These are phyloP conservation scores for Yamadazyma epiphylla DNA, from an alignment of 1,139 yeast genomes.

Conservation along the genomic window DNA sequence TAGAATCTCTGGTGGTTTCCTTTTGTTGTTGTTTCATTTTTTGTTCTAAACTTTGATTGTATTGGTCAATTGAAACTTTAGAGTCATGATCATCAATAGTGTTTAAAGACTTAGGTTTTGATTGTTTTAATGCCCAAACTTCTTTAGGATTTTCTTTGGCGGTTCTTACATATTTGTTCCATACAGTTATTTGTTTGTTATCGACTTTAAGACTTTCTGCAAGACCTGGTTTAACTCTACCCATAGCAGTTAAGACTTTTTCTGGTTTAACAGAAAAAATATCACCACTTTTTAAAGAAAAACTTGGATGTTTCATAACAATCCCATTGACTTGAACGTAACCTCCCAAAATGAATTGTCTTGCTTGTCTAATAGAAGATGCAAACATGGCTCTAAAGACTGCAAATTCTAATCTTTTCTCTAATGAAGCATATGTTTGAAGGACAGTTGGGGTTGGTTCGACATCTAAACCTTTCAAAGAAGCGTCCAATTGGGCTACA, in stretches of 20 bases:
- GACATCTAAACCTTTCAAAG: conserved; percentile 56
- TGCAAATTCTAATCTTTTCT: conserved; percentile 86
- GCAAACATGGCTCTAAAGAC: conserved; percentile 92
- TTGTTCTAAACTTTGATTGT: conserved; percentile 24
- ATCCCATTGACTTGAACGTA: conserved; percentile 79
- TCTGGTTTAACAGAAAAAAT: conserved; percentile 82
- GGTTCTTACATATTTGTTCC: conserved; percentile 66
- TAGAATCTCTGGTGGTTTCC: conserved; percentile 38
- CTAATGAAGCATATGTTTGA: conserved; percentile 86
- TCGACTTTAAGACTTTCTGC: conserved; percentile 66
- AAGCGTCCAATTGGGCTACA: conserved; percentile 81
- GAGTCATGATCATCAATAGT: conserved; percentile 18
- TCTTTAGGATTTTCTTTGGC: conserved; percentile 58
- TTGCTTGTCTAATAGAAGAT: conserved; percentile 88
- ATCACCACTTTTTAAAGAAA: conserved; percentile 78
- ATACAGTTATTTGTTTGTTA: conserved; percentile 63
- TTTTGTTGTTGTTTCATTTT: conserved; percentile 38
- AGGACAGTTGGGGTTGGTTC: conserved; percentile 75
- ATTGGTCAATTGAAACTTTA: conserved; percentile 19
- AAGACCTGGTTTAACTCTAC: conserved; percentile 75
- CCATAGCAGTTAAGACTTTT: conserved; percentile 80
- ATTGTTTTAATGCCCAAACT: conserved; percentile 53
- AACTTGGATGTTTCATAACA: conserved; percentile 74
- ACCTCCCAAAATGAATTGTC: conserved; percentile 81
- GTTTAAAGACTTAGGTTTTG: conserved; percentile 40